Base-by-base conservation (phyloP, 139 green algal genomes). In the Axilococcus clingmanii region DNA sequence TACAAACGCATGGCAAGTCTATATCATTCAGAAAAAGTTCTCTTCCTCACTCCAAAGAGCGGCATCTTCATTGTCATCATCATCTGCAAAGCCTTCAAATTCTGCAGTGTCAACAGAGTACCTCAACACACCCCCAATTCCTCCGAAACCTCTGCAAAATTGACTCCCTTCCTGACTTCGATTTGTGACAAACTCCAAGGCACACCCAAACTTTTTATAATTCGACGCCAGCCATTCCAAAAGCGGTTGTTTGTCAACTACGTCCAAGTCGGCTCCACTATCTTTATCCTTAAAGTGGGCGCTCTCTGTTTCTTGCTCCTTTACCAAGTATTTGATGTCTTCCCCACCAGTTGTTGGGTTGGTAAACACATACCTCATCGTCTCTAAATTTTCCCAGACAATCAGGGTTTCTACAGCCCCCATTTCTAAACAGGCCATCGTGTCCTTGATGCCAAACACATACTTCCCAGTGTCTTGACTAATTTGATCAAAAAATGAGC, bases 131-230 rank as follows among this genome's bases (percentile, higher is more conserved):
- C 87, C 89, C 38, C 89, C 89, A 31, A 96, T 81, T 50, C 90
- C 89, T 40, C 89, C 89, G 64, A 97, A 97, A 14, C 90, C 91
- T 40, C 86, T 66, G 73, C 90, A 97, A 66, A 98, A 99, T 70
- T 99, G 92, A 28, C 62, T 86, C 31, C 92, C 92, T 61, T 98
- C 91, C 59, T 98, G 80, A 5, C 74, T 85, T 48, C 61, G 58
- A 52, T 70, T 68, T 17, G 90, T 97, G 16, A 98, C 66, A 67
- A 98, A 97, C 72, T 98, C 91, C 5, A 97, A 69, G 51, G 57
- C 52, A 74, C 92, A 99, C 4, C 92, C 92, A 72, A 99, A 99
- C 64, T 94, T 92, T 61, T 94, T 96, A 83, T 98, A 99, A 65
- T 87, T 86, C 54, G 95, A 83, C 19, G 92, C 92, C 17, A 99